These are phyloP conservation scores for Tanozyma kutaoensis DNA, from an alignment of 805 yeast genomes.

Conservation along the genomic window DNA sequence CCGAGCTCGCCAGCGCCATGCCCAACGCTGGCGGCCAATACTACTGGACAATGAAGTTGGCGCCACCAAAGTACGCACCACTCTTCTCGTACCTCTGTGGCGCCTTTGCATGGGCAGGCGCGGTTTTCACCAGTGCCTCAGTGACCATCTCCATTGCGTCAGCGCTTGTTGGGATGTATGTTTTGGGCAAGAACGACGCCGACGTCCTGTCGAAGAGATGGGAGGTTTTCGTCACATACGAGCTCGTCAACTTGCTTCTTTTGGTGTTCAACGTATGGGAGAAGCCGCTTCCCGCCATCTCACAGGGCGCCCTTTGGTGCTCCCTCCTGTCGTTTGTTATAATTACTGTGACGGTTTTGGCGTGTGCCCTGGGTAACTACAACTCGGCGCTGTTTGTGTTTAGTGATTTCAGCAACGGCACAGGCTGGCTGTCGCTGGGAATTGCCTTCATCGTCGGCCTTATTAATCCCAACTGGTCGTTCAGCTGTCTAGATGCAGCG, in stretches of 20 bases:
- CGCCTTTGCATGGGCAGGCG: slow-evolving; percentile 48
- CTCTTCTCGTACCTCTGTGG: slow-evolving; percentile 48
- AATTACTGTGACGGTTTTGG: slow-evolving; percentile 40
- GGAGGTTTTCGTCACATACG: slow-evolving; percentile 41
- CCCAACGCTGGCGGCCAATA: slow-evolving; percentile 51
- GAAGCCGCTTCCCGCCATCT: slow-evolving; percentile 35
- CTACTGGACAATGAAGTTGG: slow-evolving; percentile 43
- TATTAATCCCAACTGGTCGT: slow-evolving; percentile 59
- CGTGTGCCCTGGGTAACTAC: slow-evolving; percentile 38
- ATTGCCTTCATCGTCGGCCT: slow-evolving; percentile 61
- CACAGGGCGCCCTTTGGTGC: slow-evolving; percentile 35
- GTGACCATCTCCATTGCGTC: slow-evolving; percentile 41
- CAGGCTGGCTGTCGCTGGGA: slow-evolving; percentile 49
- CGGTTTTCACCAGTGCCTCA: slow-evolving; percentile 50
- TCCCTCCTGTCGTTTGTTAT: slow-evolving; percentile 39
- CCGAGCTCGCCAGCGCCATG: slow-evolving; percentile 40
- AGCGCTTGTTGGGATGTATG: slow-evolving; percentile 38
- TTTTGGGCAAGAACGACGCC: slow-evolving; percentile 15
- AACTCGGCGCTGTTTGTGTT: slow-evolving; percentile 42
- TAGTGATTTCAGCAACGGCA: slow-evolving; percentile 35
- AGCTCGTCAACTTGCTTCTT: slow-evolving; percentile 28
- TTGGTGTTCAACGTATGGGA: slow-evolving; percentile 39
- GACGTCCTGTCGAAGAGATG: slow-evolving; percentile 29
- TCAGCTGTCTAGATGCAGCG: slow-evolving; percentile 56
- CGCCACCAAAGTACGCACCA: slow-evolving; percentile 33